These are phyloP conservation scores for Wickerhamiella bombiphila DNA, from an alignment of 805 yeast genomes.

Conservation along the genomic window DNA sequence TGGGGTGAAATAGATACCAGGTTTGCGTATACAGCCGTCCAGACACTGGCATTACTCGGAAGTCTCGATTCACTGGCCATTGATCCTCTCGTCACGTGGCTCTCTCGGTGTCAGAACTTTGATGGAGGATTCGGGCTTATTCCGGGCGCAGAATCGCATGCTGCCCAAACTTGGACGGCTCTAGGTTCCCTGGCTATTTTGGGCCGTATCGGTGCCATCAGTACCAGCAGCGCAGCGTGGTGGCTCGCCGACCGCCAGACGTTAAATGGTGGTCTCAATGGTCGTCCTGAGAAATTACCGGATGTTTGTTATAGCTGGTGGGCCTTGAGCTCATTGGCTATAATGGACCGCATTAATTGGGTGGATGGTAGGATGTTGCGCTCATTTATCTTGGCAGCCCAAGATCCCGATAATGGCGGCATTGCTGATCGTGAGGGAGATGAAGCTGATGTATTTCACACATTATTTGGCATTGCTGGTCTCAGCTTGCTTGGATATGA, in stretches of 20 bases:
- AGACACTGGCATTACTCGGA: constrained; percentile 55
- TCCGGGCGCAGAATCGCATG: constrained; percentile 92
- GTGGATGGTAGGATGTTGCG: constrained; percentile 51
- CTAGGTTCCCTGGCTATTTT: constrained; percentile 65
- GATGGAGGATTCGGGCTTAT: constrained; percentile 92
- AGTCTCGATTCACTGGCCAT: constrained; percentile 36
- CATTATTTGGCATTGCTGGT: constrained; percentile 81
- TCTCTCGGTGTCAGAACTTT: constrained; percentile 63
- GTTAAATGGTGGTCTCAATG: constrained; percentile 80
- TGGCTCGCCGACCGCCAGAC: constrained; percentile 92
- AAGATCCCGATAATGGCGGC: constrained; percentile 72
- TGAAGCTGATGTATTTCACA: constrained; percentile 86
- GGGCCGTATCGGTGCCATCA: constrained; percentile 36
- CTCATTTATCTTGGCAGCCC: constrained; percentile 58
- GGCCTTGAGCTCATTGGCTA: constrained; percentile 67
- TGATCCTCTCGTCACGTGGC: constrained; percentile 46
- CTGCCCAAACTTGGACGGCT: constrained; percentile 68
- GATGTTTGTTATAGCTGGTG: constrained; percentile 99
- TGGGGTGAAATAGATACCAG: constrained; percentile 91
- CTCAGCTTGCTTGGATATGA: constrained; percentile 58
- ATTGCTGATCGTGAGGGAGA: constrained; percentile 85
- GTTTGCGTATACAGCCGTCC: constrained; percentile 71
- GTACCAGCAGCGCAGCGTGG: constrained; percentile 36
- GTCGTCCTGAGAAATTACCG: constrained; percentile 88
- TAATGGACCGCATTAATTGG: constrained; percentile 57